Conservation (phyloP, 768 basidiomycete species). For the Coprinopsis marcescibilis region DNA sequence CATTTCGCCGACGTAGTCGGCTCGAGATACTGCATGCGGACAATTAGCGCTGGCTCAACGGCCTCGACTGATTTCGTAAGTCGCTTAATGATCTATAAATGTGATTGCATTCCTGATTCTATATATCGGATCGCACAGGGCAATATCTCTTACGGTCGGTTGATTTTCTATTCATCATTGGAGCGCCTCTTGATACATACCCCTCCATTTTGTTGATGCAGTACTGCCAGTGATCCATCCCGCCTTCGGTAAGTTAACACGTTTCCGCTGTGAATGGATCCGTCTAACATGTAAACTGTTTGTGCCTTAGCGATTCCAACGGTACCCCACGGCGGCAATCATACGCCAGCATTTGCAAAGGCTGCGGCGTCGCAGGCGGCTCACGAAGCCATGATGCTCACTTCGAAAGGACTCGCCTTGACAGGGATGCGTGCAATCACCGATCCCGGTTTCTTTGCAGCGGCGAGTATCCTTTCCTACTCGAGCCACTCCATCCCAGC, state of each 20-base stretch:
- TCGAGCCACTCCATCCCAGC: too few species aligned
- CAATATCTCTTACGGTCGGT: constrained; percentile 61
- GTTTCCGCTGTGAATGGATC: too few species aligned
- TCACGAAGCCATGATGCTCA: constrained; percentile 51
- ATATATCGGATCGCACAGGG: constrained; percentile 38
- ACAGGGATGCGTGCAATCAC: constrained; percentile 55
- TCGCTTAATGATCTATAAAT: constrained; percentile 11
- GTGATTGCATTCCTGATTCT: constrained; percentile 7
- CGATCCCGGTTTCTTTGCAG: constrained; percentile 57
- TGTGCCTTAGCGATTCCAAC: constrained; percentile 62
- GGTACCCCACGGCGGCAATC: constrained; percentile 64
- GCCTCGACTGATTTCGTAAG: constrained; percentile 80
- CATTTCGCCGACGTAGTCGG: constrained; percentile 45
- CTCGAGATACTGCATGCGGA: constrained; percentile 37
- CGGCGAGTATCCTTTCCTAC: too few species aligned
- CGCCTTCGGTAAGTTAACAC: constrained; percentile 40
- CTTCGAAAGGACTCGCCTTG: constrained; percentile 57
- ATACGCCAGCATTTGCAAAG: constrained; percentile 60
- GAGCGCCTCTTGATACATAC: not conserved
- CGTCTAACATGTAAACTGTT: constrained; percentile 15
- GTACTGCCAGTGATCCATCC: constrained; percentile 63
- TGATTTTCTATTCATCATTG: not conserved
- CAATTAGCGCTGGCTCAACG: constrained; percentile 26
- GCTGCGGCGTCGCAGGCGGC: constrained; percentile 57
- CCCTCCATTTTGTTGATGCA: constrained; percentile 19